phyloP scores from a whole-genome alignment of 768 basidiomycete genomes.

The Mycena sanguinolenta region DNA sequence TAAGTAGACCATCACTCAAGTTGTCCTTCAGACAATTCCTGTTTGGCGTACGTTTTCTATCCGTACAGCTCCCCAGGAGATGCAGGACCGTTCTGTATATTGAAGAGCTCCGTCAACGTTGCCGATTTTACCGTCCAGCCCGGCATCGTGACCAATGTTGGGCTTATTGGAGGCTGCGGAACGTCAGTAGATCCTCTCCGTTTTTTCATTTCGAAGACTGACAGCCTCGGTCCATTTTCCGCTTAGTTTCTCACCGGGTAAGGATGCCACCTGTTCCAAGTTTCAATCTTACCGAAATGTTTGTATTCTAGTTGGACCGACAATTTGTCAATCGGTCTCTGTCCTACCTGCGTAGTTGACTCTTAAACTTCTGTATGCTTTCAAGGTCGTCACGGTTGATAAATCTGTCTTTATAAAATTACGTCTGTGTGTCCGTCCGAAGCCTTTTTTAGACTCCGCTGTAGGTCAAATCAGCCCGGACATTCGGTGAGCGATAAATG shows the following conservation, averaged over 20 bases:
- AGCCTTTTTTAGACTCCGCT: no score
- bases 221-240: conserved; percentile 13
- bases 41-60: conserved; percentile 14
- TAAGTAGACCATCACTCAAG: conserved; percentile 18
- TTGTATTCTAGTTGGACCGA: conserved; percentile 18
- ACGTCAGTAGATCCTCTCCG: conserved; percentile 17
- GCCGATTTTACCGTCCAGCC: conserved; percentile 11
- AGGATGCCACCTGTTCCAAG: conserved; percentile 17
- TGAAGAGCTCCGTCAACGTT: conserved; percentile 15
- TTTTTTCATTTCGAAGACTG: conserved; percentile 11
- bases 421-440: no score
- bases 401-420: no score
- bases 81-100: conserved; percentile 7
- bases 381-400: conserved; percentile 8
- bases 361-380: conserved; percentile 10
- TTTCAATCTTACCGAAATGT: conserved; percentile 16
- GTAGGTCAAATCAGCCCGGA: no score
- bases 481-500: no score
- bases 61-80: conserved; percentile 9
- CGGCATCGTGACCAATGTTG: conserved; percentile 17
- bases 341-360: conserved; percentile 14
- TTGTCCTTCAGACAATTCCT: conserved; percentile 15
- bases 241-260: conserved; percentile 21
- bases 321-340: conserved; percentile 19
- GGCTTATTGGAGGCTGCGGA: conserved; percentile 23